These are phyloP conservation scores for Penicillium oxalicum DNA, from an alignment of 2,329 filamentous ascomycete species.

Conservation along the genomic window DNA sequence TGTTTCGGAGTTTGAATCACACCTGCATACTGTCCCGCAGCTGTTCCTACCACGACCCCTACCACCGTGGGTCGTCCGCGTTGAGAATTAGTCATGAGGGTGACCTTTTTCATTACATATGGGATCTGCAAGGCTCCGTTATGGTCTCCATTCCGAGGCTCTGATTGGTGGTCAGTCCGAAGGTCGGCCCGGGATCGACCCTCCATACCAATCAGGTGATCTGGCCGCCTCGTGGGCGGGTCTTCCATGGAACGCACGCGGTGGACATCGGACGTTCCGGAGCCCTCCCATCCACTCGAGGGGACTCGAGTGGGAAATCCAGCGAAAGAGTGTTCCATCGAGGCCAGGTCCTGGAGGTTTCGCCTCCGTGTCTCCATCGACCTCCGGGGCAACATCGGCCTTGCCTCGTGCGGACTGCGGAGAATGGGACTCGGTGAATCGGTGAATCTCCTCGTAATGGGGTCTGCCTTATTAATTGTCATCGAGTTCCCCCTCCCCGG, in stretches of 20 bases:
- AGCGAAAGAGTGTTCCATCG: too few relatives aligned
- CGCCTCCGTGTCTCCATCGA: too few relatives aligned
- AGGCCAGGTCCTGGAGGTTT: neutral
- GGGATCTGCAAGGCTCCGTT: neutral
- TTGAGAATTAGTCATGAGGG: neutral
- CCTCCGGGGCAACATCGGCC: conserved; percentile 2
- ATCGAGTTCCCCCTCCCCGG: neutral
- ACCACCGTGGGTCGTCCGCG: neutral
- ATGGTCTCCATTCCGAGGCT: neutral
- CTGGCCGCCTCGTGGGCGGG: conserved; percentile 9
- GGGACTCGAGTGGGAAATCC: too few relatives aligned
- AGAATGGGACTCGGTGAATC: neutral
- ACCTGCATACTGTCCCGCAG: neutral
- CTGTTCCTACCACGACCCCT: neutral
- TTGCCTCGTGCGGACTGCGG: neutral
- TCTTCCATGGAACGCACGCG: conserved; percentile 10
- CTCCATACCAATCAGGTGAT: neutral
- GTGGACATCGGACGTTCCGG: conserved; percentile 6
- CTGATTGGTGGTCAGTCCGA: conserved; percentile 7
- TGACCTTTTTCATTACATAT: conserved; percentile 2
- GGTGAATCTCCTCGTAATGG: neutral
- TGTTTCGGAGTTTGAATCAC: too few relatives aligned
- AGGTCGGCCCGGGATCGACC: conserved; percentile 5
- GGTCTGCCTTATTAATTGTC: conserved; percentile 7
- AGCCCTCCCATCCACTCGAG: too few relatives aligned